Base-by-base conservation (phyloP, 1,139 yeast genomes). In the Yamadazyma conglobata region DNA sequence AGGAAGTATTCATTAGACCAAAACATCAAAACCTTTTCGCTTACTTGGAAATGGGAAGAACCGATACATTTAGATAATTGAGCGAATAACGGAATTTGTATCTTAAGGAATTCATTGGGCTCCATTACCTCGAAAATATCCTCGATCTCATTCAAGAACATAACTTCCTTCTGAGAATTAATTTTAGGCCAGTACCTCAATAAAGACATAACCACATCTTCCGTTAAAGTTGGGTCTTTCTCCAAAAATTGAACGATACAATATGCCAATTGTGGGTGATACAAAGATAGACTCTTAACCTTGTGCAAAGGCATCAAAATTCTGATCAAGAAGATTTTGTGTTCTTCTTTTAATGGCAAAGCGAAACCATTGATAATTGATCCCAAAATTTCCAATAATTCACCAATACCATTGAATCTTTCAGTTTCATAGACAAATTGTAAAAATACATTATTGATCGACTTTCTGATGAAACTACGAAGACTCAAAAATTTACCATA, bases 291-390 rank as follows among this genome's bases (percentile, higher is more conserved):
- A 33, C 94, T 77, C 52, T 89, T 81, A 9, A 87, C 94, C 56
- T 93, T 91, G 59, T 91, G 99, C 55, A 91, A 65, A 16, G 99
- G 99, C 22, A 91, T 70, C 49, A 91, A 71, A n/a, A 89, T 89
- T 37, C 96, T 73, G 19, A 87, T 79, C 43, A 91, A 64, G 50
- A 93, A 91, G 10, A 86, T 79, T 59, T 91, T 91, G 62, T 91
- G 99, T 58, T 91, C 99, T 50, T 89, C 97, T 56, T 91, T 91
- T 47, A 91, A 71, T 3, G 99, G 99, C 42, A 91, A 69, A 5
- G 99, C 99, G 68, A 91, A 91, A 12, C 99, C 99, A 58, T 91
- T 91, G 51, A 93, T 91, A 49, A 91, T 93, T 15, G 95, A 83
- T 7, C 99, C 99, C 46, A 93, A 72, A 35, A 91, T 91, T 59